phyloP scores from a whole-genome alignment of 495 filamentous ascomycete genomes.

The Penicillium daleae region DNA sequence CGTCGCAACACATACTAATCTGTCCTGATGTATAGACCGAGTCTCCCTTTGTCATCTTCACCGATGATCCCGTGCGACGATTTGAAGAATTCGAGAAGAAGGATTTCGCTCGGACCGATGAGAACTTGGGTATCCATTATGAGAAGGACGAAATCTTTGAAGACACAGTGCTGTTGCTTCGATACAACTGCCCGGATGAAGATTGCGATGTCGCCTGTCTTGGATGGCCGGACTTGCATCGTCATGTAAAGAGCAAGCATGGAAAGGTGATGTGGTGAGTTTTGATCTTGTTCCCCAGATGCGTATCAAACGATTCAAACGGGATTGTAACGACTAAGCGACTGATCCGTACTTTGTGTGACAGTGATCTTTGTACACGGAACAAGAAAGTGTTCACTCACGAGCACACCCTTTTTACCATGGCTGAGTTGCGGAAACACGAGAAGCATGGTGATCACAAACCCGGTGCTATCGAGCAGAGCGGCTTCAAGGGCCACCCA shows the following conservation, averaged over 20 bases:
- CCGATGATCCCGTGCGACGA: slow-evolving; percentile 75
- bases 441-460: slow-evolving; percentile 90
- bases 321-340: slow-evolving; percentile 5
- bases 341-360: slow-evolving; percentile 3
- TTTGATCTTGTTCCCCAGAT: background rate
- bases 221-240: slow-evolving; percentile 91
- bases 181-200: slow-evolving; percentile 90
- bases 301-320: background rate
- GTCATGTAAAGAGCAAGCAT: slow-evolving; percentile 82
- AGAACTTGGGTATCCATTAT: slow-evolving; percentile 87
- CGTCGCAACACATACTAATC: background rate
- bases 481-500: slow-evolving; percentile 94
- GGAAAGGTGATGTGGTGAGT: slow-evolving; percentile 84
- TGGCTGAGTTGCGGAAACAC: slow-evolving; percentile 79
- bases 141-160: slow-evolving; percentile 83
- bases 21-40: slow-evolving; percentile 57
- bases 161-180: slow-evolving; percentile 84
- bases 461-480: slow-evolving; percentile 89
- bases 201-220: slow-evolving; percentile 88
- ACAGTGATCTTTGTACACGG: slow-evolving; percentile 81
- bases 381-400: slow-evolving; percentile 99
- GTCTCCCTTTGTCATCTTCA: slow-evolving; percentile 86
- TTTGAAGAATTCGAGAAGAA: slow-evolving; percentile 77
- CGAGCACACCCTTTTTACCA: slow-evolving; percentile 92
- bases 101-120: slow-evolving; percentile 76